Conservation (phyloP, 2,329 filamentous ascomycete genomes). For the Aspergillus sp. region DNA sequence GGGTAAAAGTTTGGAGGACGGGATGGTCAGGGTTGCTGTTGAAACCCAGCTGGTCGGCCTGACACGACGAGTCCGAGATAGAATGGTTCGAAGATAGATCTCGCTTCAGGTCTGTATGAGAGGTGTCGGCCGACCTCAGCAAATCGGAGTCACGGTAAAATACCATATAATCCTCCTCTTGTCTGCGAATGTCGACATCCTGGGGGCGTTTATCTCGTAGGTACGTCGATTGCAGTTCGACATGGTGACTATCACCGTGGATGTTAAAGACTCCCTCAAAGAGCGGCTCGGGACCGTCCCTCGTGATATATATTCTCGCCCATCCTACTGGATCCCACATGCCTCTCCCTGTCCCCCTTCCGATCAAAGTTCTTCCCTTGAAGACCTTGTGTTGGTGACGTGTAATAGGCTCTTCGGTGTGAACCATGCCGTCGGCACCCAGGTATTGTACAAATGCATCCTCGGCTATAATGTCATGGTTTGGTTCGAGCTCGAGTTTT, state of each 20-base stretch:
- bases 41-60: conserved; percentile 76
- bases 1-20: conserved; percentile 59
- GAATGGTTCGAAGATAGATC: conserved; percentile 46
- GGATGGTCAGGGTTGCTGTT: conserved; percentile 76
- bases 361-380: conserved; percentile 76
- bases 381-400: conserved; percentile 79
- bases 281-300: conserved; percentile 76
- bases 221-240: conserved; percentile 78
- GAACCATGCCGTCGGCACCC: conserved; percentile 70
- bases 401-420: conserved; percentile 69
- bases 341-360: conserved; percentile 61
- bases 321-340: conserved; percentile 84
- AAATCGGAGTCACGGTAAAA: conserved; percentile 93
- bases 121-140: conserved; percentile 33
- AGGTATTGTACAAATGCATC: conserved; percentile 76
- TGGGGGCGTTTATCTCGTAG: conserved; percentile 69
- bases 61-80: conserved; percentile 58
- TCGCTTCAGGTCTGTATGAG: conserved; percentile 68
- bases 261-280: conserved; percentile 91
- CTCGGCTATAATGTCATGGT: conserved; percentile 83
- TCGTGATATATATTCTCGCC: conserved; percentile 78
- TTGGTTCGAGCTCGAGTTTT: conserved; percentile 82
- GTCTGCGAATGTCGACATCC: conserved; percentile 68
- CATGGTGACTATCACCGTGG: conserved; percentile 80
- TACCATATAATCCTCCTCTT: conserved; percentile 77